Percentiles rank a stretch among this genome's conserved stretches.
Evolutionary conservation across 2,329 filamentous ascomycete species (phyloP).

Genomic region (Cercospora citrullina): DNA sequence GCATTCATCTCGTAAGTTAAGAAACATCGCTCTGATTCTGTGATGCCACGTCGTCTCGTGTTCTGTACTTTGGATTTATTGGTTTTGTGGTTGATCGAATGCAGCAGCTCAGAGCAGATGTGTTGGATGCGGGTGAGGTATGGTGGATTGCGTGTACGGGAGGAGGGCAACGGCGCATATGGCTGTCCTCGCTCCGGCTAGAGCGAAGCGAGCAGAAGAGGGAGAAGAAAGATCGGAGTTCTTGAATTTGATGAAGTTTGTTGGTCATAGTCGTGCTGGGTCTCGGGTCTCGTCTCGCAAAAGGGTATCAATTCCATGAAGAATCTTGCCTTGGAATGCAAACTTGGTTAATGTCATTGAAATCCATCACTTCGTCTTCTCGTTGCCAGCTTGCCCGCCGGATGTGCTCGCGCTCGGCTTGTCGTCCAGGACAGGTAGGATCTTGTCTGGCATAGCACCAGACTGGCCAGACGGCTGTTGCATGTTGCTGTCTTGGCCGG

Average conservation of each 20-base stretch:
- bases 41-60: constrained; percentile 14
- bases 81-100: neutral
- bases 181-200: neutral
- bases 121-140: neutral
- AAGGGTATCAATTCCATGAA: constrained; percentile 32
- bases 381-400: constrained; percentile 11
- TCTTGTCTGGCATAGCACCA: constrained; percentile 29
- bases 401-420: constrained; percentile 15
- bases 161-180: neutral
- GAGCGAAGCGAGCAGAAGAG: neutral
- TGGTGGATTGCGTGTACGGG: neutral
- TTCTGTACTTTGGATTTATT: constrained; percentile 10
- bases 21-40: constrained; percentile 8
- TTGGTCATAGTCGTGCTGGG: constrained; percentile 14
- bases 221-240: neutral
- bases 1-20: constrained; percentile 10
- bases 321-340: constrained; percentile 15
- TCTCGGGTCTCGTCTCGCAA: constrained; percentile 17
- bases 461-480: constrained; percentile 17
- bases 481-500: constrained; percentile 35
- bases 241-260: neutral
- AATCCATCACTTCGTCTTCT: constrained; percentile 23
- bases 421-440: constrained; percentile 9
- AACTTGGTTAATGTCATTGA: neutral
- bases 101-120: constrained; percentile 9